Base-by-base conservation (phyloP, 2,329 filamentous ascomycete genomes). In the Alternaria solani region DNA sequence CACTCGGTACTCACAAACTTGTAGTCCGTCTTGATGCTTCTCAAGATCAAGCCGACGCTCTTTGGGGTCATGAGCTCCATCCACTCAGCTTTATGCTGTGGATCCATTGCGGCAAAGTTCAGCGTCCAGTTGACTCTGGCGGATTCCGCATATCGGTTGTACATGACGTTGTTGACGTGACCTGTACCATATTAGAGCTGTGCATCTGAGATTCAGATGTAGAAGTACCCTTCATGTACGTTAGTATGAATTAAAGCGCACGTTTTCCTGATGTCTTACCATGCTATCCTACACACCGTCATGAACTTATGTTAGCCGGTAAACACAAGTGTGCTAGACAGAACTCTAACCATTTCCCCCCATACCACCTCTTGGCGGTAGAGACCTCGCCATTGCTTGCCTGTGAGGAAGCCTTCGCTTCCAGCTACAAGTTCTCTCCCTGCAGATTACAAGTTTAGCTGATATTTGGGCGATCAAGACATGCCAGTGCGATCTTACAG, bases 121-220 rank as follows among this genome's bases (percentile, higher is more conserved):
- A 84, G 83, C 26, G 89, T 85, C 90, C 91, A 96, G 71, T 93
- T 92, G 32, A 94, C 86, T 36, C 94, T 86, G 4, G 89, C 89
- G 6, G 90, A 89, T 77, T 97, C 94, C 36, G 93, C 93, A 76
- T 92, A 96, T 62, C 91, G 87, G 68, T 91, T 89, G 78, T 96
- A 96, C 66, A 87, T 87, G 63, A 94, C 89, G 70, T 96, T 96
- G 76, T 96, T 97, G 49, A 97, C 90, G 77, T 97, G 93, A 49
- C 88, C 87, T 88, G 54, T 41, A 38, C 51, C 57, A 47, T n/a
- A 34, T 55, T 47, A 53, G 48, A 23, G 73, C 36, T 42, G 5
- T 26, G 49, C 14, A 12, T 34, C 30, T 20, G 5, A 26, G 55
- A 14, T 53, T 46, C 48, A 44, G 42, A 18, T 51, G 32, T 38